These are phyloP conservation scores for Trichoderma asperellum DNA, from an alignment of 2,329 filamentous ascomycete genomes.

Conservation along the genomic window DNA sequence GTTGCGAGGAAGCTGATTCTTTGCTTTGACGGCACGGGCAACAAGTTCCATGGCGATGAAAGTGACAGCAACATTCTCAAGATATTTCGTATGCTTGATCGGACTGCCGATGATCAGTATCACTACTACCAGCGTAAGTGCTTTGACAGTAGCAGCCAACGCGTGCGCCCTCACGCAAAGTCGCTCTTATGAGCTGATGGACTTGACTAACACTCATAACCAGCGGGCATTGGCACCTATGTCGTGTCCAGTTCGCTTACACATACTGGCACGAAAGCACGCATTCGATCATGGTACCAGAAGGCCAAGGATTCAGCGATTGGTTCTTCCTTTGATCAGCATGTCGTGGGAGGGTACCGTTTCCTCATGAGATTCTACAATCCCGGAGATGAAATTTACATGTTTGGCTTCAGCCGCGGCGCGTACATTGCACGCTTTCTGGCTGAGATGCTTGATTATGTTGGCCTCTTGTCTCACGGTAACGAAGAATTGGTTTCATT, in stretches of 20 bases:
- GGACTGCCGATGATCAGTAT: constrained; percentile 63
- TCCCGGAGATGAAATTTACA: constrained; percentile 67
- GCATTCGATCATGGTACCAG: constrained; percentile 67
- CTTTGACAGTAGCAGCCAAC: not conserved
- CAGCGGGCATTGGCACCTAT: constrained; percentile 74
- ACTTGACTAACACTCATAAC: constrained; percentile 31
- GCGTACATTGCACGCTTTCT: constrained; percentile 75
- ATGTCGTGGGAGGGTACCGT: constrained; percentile 81
- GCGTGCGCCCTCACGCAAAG: not conserved
- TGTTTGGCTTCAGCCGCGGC: constrained; percentile 75
- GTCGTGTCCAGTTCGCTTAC: constrained; percentile 63
- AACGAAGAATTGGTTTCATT: constrained; percentile 87
- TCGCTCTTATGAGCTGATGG: constrained; percentile 43
- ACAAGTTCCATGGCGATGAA: constrained; percentile 66
- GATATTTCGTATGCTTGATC: constrained; percentile 71
- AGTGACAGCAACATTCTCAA: constrained; percentile 70
- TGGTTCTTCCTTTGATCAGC: constrained; percentile 78
- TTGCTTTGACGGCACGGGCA: constrained; percentile 67
- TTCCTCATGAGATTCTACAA: constrained; percentile 77
- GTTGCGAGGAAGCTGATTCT: constrained; percentile 56
- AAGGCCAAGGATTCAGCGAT: constrained; percentile 80
- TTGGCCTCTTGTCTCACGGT: constrained; percentile 77
- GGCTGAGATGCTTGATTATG: constrained; percentile 83
- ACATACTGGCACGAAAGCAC: constrained; percentile 59
- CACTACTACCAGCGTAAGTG: constrained; percentile 66